Evolutionary conservation across 768 basidiomycete species (phyloP), one percentile per base, ranked within the genome.

Genomic region (Trametes villosa): DNA sequence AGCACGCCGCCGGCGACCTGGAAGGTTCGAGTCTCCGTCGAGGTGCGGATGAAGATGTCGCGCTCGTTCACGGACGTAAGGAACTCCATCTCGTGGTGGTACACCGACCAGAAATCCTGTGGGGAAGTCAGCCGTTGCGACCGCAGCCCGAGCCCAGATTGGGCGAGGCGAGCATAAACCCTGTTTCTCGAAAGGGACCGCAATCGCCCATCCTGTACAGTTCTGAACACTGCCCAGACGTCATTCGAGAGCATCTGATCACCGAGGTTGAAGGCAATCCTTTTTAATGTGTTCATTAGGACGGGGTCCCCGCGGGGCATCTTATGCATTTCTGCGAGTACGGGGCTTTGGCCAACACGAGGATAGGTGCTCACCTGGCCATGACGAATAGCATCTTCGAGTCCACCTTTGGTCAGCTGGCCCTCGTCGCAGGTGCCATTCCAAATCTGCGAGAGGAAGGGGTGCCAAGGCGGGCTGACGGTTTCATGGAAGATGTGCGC

Each of bases 371-470:
- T 31, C 56, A 76, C 77, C 72, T 77, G 67, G 8, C 81, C 50
- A 56, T 83, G 81, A 29, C 63, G 67, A 40, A 79, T 57, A 4
- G 79, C 74, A 45, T 83, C 81, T 26, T 74, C 68, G 4, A 81
- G 67, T 1, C 81, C 81, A n/a, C 34, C 79, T 0, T 66, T 64
- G 9, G 81, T 83, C 48, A 83, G 72, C 57, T 83, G 81, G 8
- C 81, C 81, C 5, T 73, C 65, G 59, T 81, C 78, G 60, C 81
- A 83, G 4, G 79, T 77, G 20, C 81, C 81, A n/a, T 75, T 65
- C 81, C 82, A 82, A 7, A 82, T 76, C 36, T 71, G 72, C 24
- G 64, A 67, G 9, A 75, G 71, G 63, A 81, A 82, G 1, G 82
- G 82, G 52, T 82, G 81, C 70, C 71, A 73, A 27, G 60, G 50